phyloP scores from a whole-genome alignment of 306 rosid genomes.

The Cucumis sativus region DNA sequence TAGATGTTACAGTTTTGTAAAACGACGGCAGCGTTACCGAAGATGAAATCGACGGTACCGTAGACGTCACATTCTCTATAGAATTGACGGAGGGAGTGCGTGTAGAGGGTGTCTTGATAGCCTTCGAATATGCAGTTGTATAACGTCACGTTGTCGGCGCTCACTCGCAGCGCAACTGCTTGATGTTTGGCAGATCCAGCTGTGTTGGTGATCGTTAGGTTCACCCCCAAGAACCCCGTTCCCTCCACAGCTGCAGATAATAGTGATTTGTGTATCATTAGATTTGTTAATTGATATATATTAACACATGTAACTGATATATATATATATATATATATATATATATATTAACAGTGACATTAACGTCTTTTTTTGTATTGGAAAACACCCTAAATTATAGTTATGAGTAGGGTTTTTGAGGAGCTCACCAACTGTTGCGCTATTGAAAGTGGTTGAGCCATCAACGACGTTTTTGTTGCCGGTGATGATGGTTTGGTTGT shows the following conservation, averaged over 20 bases:
- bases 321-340: no score
- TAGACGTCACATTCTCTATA: conserved; percentile 7
- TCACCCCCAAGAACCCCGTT: conserved; percentile 46
- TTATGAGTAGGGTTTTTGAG: background rate
- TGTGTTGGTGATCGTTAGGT: conserved; percentile 37
- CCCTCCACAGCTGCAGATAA: conserved; percentile 38
- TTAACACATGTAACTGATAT: no score
- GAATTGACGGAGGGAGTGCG: conserved; percentile 7
- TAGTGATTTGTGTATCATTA: background rate
- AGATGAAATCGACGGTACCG: conserved; percentile 11
- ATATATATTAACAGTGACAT: no score
- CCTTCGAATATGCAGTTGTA: conserved; percentile 3
- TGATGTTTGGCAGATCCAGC: conserved; percentile 7
- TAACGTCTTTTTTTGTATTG: no score
- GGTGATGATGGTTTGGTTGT: conserved; percentile 62
- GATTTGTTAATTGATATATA: no score
- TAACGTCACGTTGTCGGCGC: background rate
- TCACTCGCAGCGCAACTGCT: conserved; percentile 4
- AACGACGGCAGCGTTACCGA: conserved; percentile 6
- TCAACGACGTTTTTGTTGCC: conserved; percentile 67
- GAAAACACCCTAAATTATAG: background rate
- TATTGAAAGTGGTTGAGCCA: conserved; percentile 77
- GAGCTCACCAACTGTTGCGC: conserved; percentile 65
- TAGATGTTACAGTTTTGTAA: background rate
- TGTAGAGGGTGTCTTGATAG: conserved; percentile 10